Base-by-base conservation (phyloP, 140 eudicot genomes). In the Bidens hawaiensis region DNA sequence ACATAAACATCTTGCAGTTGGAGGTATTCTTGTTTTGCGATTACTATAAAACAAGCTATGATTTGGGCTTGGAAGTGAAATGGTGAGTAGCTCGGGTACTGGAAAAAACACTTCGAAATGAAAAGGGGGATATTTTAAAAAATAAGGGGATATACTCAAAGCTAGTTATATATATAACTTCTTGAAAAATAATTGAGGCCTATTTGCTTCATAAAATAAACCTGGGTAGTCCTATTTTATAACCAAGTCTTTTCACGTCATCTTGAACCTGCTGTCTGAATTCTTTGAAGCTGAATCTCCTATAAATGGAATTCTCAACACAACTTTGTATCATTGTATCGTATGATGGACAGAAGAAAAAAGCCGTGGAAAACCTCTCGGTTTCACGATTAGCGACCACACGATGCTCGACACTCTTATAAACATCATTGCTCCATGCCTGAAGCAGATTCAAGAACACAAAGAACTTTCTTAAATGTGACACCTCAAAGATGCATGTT, bases 371-470 rank as follows among this genome's bases (percentile, higher is more conserved):
- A 72, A 80, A 91, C 68, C 98, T 82, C 75, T 91, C 95, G 0
- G 24, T 69, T 42, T n/a, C 23, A 43, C 52, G 53, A 64, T 91
- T 88, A 4, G 89, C 77, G 9, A 87, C 87, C 14, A 91, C 98
- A n/a, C 96, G 74, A 55, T 91, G 98, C 65, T 87, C 87, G 26
- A 91, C 95, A 22, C 98, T 91, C 72, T 75, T 91, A 64, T 91
- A 91, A 3, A 78, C 80, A 50, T 76, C 78, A 50, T 91, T 85
- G 76, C 98, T 91, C 98, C 98, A 91, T 3, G 96, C 98, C 98
- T 91, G 76, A 70, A 79, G 63, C 46, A 54, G 15, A 43, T 36
- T 30, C 13, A 34, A 62, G n/a, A 69, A 17, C 16, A 16, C 17
- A n/a, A 49, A 11, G 3, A 38, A 33, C n/a, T 26, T 49, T 9